These are phyloP conservation scores for Rhododendron kiyosumense DNA, from an alignment of 148 eudicot genomes.

Conservation along the genomic window DNA sequence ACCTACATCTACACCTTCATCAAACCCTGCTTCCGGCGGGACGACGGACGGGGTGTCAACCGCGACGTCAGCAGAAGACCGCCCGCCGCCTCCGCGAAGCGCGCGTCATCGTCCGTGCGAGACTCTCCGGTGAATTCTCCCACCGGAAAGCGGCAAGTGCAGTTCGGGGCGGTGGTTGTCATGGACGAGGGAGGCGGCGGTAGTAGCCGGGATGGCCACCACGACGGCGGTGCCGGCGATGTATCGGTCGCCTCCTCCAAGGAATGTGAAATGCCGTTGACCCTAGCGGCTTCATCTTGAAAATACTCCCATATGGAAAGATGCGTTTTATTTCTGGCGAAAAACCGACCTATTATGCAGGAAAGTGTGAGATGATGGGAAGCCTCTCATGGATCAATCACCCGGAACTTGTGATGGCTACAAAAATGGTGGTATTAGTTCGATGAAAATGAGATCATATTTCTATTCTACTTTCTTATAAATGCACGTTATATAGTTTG, in stretches of 20 bases:
- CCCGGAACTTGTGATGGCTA: neutral
- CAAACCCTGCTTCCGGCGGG: slow-evolving; percentile 10
- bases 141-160: neutral
- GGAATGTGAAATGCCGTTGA: slow-evolving; percentile 11
- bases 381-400: neutral
- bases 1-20: slow-evolving; percentile 31
- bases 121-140: slow-evolving; percentile 1
- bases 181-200: neutral
- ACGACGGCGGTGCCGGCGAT: neutral
- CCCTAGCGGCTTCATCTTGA: neutral
- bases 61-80: neutral
- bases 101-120: neutral
- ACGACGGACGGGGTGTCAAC: neutral
- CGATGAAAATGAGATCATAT: neutral
- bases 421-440: neutral
- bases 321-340: neutral
- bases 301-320: neutral
- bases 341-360: neutral
- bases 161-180: slow-evolving; percentile 13
- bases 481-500: neutral
- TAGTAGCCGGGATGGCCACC: neutral
- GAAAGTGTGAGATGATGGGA: neutral
- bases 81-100: neutral
- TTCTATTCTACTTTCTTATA: neutral
- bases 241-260: neutral